These are phyloP conservation scores for Chrysopogon serrulatus DNA, from an alignment of 176 grass and related monocot genomes.

Conservation along the genomic window DNA sequence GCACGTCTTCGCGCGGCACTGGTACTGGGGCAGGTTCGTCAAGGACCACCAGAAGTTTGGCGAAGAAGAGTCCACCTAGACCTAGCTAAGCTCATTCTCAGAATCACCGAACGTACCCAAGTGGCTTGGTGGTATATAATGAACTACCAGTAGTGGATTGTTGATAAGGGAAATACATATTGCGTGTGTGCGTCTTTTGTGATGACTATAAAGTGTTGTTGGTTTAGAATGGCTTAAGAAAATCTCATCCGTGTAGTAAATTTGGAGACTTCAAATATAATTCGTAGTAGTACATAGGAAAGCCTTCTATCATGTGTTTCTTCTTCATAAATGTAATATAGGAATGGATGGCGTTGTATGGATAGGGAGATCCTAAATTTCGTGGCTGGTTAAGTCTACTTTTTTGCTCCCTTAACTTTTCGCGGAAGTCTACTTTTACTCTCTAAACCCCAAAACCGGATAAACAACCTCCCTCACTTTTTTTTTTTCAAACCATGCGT, in stretches of 20 bases:
- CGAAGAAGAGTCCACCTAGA: conserved; percentile 25
- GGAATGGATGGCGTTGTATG: no score
- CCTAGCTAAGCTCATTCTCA: not conserved
- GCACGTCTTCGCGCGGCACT: conserved; percentile 57
- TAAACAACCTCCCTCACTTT: no score
- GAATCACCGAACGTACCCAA: not conserved
- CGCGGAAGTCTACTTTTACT: no score
- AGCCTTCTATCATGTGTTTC: not conserved
- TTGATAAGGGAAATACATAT: not conserved
- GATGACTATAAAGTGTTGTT: not conserved
- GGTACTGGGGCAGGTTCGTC: conserved; percentile 71
- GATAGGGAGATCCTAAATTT: no score
- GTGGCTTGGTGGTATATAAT: not conserved
- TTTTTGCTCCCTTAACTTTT: no score
- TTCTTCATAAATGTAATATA: no score
- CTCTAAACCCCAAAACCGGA: no score
- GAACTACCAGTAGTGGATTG: not conserved
- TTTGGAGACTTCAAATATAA: not conserved
- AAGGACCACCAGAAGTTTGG: conserved; percentile 26
- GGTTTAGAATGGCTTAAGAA: not conserved
- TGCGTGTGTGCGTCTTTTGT: not conserved
- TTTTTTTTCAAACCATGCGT: no score
- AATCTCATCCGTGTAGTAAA: not conserved
- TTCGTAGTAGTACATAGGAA: not conserved
- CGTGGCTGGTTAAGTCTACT: no score